Evolutionary conservation across 257 asterid species (phyloP), one percentile per base, ranked within the genome.

Genomic region (Osmanthus fragrans): DNA sequence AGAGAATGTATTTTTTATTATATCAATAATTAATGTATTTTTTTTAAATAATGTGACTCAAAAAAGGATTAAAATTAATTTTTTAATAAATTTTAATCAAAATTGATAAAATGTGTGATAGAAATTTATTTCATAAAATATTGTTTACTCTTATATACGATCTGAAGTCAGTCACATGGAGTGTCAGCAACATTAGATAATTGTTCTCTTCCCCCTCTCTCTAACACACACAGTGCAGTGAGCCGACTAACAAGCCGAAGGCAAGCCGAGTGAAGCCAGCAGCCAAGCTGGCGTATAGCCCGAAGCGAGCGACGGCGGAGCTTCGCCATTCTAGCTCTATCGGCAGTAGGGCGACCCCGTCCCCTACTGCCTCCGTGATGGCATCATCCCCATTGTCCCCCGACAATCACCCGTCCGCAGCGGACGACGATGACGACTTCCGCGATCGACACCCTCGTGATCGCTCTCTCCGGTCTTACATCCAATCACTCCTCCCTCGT

Each of bases 281-380:
- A 71, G 51, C 70, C 79, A 88, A 92, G 88, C 97, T 96, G 99
- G 99, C 97, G 87, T 92, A 74, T 89, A 96, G 99, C 80, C 99
- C 99, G 60, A 96, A 93, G 84, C 91, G 97, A 77, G 97, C 91
- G 37, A 92, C 85, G 99, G 99, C 94, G 91, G 99, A 96, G 92
- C 95, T 96, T 86, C 99, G 98, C 86, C 98, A 93, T 82, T 92
- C 99, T 51, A 90, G 93, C 92, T 93, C 98, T 77, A 77, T 85
- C 66, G 93, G 96, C 58, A 89, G 77, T 89, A 93, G 99, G 73
- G 83, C 92, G 84, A 74, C 89, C 36, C 65, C 79, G 60, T 75
- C 89, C 77, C 86, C 96, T 34, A 76, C 89, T 47, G 90, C 90
- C 70, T 42, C 89, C 64, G 77, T 85, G 11, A 84, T 82, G 9